phyloP scores from a whole-genome alignment of 2,329 filamentous ascomycete genomes.

The Hymenoscyphus infarciens region DNA sequence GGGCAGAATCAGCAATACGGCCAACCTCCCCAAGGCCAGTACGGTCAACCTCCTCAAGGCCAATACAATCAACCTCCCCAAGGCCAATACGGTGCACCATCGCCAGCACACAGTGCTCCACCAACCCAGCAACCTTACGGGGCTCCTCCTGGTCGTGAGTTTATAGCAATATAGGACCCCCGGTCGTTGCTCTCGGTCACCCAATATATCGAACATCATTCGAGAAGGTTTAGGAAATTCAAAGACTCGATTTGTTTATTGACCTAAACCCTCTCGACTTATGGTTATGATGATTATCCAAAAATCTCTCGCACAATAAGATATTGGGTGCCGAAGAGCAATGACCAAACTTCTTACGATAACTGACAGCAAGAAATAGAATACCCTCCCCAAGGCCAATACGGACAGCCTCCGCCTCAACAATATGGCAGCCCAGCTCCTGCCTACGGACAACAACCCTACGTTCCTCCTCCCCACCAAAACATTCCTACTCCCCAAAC shows the following conservation, averaged over 20 bases:
- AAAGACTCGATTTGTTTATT: no score
- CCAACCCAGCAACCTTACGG: slow-evolving; percentile 14
- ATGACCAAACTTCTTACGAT: not conserved
- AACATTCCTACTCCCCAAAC: slow-evolving; percentile 35
- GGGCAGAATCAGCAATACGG: slow-evolving; percentile 18
- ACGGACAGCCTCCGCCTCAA: slow-evolving; percentile 14
- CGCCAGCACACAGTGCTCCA: not conserved
- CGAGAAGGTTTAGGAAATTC: no score
- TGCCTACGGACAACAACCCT: slow-evolving; percentile 18
- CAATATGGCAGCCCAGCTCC: slow-evolving; percentile 26
- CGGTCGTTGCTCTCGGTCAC: not conserved
- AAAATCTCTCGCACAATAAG: no score
- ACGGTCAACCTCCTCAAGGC: slow-evolving; percentile 11
- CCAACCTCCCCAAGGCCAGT: slow-evolving; percentile 10
- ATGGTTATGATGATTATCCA: no score
- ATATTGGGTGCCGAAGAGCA: no score
- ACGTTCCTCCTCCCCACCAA: slow-evolving; percentile 33
- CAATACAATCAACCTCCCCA: slow-evolving; percentile 8
- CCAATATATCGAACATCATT: not conserved
- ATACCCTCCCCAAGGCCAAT: slow-evolving; percentile 14
- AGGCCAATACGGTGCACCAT: slow-evolving; percentile 5
- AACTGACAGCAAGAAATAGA: not conserved
- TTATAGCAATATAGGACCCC: not conserved
- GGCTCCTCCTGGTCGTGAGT: slow-evolving; percentile 9
- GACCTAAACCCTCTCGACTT: no score